Evolutionary conservation across 495 filamentous ascomycete species (phyloP), one percentile per base, ranked within the genome.

Genomic region (Xylaria acuta): DNA sequence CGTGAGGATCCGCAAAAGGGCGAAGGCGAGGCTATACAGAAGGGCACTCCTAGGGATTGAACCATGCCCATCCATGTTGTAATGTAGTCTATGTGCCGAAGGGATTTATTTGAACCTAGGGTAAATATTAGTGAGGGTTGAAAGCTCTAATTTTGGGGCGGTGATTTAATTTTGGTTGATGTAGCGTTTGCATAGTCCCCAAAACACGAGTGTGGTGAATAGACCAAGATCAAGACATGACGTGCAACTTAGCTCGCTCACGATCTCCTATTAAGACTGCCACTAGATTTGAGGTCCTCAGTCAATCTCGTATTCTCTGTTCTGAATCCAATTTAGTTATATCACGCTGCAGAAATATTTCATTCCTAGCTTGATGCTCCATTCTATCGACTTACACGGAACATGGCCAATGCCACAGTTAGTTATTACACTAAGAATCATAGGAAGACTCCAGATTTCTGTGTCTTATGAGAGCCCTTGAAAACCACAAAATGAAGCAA

Each of bases 1-100:
- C 64, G 72, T 53, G 80, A 75, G 64, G 70, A 76, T 63, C 64
- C 73, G n/a, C 71, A 74, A 73, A 76, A 74, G 74, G 75, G 75
- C 72, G 72, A 77, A 53, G 73, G 69, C 41, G 72, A 76, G 67
- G 70, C 51, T 18, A 71, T 41, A 5, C 8, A 76, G 70, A 75
- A 75, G 74, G 75, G 74, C 27, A 67, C 74, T 41, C 58, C 76
- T 62, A 69, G 65, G 68, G 54, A 66, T 20, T 67, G n/a, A 40
- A 38, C 7, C 14, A 18, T 27, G 2, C 25, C 8, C 12, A 49
- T 49, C 16, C 25, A 25, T 65, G 47, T 2, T 43, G 41, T n/a
- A 5, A 0, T 22, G 47, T 27, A 54, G 40, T 47, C 5, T 47
- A 47, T 47, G 5, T 47, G 43, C 43, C 11, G 5, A 20, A 20